These are phyloP conservation scores for Fusarium tupiense DNA, from an alignment of 2,329 filamentous ascomycete genomes.

Conservation along the genomic window DNA sequence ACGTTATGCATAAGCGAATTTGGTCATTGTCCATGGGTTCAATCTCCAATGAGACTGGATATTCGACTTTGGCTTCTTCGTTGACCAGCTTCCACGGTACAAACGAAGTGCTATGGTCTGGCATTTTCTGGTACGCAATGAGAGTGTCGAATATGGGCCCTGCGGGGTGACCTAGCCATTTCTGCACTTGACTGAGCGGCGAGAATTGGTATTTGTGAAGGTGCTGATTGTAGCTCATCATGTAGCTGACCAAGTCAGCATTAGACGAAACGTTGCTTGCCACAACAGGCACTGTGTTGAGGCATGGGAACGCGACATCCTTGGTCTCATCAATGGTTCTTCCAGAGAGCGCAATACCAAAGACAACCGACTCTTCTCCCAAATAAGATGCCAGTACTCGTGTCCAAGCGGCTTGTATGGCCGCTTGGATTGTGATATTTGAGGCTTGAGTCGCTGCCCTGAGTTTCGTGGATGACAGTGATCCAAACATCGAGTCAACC, in stretches of 20 bases:
- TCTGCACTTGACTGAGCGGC: constrained; percentile 77
- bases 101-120: constrained; percentile 31
- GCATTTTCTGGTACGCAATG: constrained; percentile 80
- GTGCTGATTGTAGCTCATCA: constrained; percentile 72
- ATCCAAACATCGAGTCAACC: constrained; percentile 49
- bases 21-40: constrained; percentile 61
- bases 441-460: constrained; percentile 63
- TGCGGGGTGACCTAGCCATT: constrained; percentile 72
- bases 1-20: constrained; percentile 73
- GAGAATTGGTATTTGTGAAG: constrained; percentile 77
- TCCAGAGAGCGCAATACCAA: constrained; percentile 84
- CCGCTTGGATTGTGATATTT: constrained; percentile 79
- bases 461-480: constrained; percentile 56
- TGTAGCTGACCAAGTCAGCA: constrained; percentile 64
- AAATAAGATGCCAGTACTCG: constrained; percentile 78
- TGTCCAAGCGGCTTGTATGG: constrained; percentile 82
- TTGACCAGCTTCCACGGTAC: constrained; percentile 67
- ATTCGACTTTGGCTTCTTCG: constrained; percentile 79
- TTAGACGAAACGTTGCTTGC: constrained; percentile 66
- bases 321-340: constrained; percentile 70
- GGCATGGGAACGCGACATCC: constrained; percentile 76
- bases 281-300: constrained; percentile 81
- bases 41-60: constrained; percentile 82
- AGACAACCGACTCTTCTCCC: constrained; percentile 78
- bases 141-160: constrained; percentile 83